phyloP scores from a whole-genome alignment of 2,329 filamentous ascomycete genomes.

The Rugonectria rugulosa region DNA sequence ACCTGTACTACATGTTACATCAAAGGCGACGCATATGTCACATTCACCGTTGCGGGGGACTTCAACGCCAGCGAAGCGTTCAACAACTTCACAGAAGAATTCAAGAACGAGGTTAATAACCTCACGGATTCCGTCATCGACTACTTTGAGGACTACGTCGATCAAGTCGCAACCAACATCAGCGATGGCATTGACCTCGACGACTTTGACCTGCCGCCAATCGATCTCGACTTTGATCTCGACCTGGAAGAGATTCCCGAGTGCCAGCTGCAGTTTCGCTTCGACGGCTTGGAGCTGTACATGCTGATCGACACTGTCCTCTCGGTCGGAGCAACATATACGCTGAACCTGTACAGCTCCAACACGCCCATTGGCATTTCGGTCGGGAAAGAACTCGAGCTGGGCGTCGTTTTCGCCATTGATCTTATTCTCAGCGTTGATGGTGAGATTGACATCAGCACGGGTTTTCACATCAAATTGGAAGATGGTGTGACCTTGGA shows the following conservation, averaged over 20 bases:
- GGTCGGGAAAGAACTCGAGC: constrained; percentile 46
- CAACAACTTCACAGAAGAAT: constrained; percentile 9
- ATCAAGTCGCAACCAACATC: constrained; percentile 2
- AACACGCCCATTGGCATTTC: constrained; percentile 9
- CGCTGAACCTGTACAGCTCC: constrained; percentile 22
- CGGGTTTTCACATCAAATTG: constrained; percentile 62
- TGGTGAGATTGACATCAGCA: constrained; percentile 56
- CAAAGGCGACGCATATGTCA: constrained; percentile 18
- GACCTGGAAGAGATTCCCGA: constrained; percentile 21
- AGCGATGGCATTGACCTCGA: constrained; percentile 21
- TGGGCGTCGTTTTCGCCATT: constrained; percentile 57
- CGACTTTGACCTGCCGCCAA: constrained; percentile 18
- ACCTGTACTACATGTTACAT: constrained; percentile 30
- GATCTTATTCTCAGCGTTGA: constrained; percentile 61
- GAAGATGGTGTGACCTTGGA: constrained; percentile 58
- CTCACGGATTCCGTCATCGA: background rate
- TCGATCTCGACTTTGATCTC: constrained; percentile 19
- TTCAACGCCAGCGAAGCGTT: constrained; percentile 14
- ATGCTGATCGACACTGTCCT: constrained; percentile 25
- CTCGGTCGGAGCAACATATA: constrained; percentile 20
- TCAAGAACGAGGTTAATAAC: constrained; percentile 41
- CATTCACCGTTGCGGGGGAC: constrained; percentile 3
- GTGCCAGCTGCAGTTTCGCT: constrained; percentile 20
- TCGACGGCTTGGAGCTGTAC: constrained; percentile 25
- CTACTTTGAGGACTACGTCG: constrained; percentile 18